These are phyloP conservation scores for Madurella fahalii DNA, from an alignment of 2,329 filamentous ascomycete genomes.

Conservation along the genomic window DNA sequence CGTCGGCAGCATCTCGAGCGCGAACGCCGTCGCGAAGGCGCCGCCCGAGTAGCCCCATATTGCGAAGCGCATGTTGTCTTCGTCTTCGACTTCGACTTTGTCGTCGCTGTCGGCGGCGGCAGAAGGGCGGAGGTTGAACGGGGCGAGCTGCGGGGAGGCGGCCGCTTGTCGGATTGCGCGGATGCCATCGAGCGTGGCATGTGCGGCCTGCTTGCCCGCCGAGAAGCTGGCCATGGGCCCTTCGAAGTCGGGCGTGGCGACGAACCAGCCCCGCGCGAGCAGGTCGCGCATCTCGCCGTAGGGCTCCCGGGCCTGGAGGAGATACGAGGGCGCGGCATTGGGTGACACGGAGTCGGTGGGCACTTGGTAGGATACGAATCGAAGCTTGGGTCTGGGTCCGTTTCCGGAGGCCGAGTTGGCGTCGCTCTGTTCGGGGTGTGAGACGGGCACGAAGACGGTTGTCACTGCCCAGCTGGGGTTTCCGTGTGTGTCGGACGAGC, in stretches of 20 bases:
- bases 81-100: slow-evolving; percentile 25
- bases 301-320: slow-evolving; percentile 19
- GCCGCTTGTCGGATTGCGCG: slow-evolving; percentile 32
- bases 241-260: slow-evolving; percentile 45
- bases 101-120: background rate
- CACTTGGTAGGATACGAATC: slow-evolving; percentile 38
- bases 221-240: slow-evolving; percentile 42
- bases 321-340: slow-evolving; percentile 36
- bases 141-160: background rate
- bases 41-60: slow-evolving; percentile 19
- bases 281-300: slow-evolving; percentile 30
- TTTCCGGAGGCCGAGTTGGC: background rate
- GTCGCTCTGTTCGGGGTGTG: slow-evolving; percentile 8
- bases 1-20: slow-evolving; percentile 5
- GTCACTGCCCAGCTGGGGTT: slow-evolving; percentile 32
- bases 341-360: slow-evolving; percentile 35
- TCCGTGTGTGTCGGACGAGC: slow-evolving; percentile 33
- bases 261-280: slow-evolving; percentile 43
- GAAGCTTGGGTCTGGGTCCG: background rate
- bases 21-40: slow-evolving; percentile 15
- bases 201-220: slow-evolving; percentile 37
- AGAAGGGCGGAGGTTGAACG: slow-evolving; percentile 21
- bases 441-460: slow-evolving; percentile 33
- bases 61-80: slow-evolving; percentile 30
- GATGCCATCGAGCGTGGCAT: slow-evolving; percentile 42